Base-by-base conservation (phyloP, 495 filamentous ascomycete species). In the Diplogelasinospora grovesii region DNA sequence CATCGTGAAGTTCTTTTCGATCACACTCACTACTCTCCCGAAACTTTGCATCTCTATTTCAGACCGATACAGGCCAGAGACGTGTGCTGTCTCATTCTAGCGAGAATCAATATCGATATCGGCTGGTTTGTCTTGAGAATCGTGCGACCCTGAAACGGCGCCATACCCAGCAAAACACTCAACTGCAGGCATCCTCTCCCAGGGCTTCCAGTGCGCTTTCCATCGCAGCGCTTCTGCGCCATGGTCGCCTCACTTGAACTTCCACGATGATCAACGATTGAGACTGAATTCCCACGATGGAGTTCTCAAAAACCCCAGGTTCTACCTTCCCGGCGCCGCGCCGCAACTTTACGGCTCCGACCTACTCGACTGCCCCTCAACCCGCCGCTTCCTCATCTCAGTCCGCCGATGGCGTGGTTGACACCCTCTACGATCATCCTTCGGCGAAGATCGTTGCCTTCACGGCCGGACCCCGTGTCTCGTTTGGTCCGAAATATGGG, bases 361-460 rank as follows among this genome's bases (percentile, higher is more conserved):
- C 49, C 22, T 27, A 45, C 8, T 29, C 41, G 6, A 37, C 54
- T 15, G 31, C 38, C 26, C 49, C 61, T 28, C 46, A 43, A 21
- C 37, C 47, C 20, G 29, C 49, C 41, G n/a, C n/a, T n/a, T 23
- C 48, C 7, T 37, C 59, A 19, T 45, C 63, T 5, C 53, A 39
- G 13, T 39, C 61, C 23, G 43, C 50, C 33, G 49, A 39, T 21
- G 48, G 58, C 19, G 22, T 75, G 4, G 76, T 86, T 39, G 83
- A 88, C 50, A 79, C 80, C 15, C 70, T 92, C 20, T 92, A 79
- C 53, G 77, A 67, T 45, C 77, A 83, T 45, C 76, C 80, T 4
- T 78, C 70, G 5, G 78, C 75, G 22, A 76, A 76, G 46, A 82
- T 86, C 48, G 71, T 83, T 19, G 64, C 79, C 34, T 86, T 86